Conservation (phyloP, 2,329 filamentous ascomycete genomes). For the Pyrenophora graminea region DNA sequence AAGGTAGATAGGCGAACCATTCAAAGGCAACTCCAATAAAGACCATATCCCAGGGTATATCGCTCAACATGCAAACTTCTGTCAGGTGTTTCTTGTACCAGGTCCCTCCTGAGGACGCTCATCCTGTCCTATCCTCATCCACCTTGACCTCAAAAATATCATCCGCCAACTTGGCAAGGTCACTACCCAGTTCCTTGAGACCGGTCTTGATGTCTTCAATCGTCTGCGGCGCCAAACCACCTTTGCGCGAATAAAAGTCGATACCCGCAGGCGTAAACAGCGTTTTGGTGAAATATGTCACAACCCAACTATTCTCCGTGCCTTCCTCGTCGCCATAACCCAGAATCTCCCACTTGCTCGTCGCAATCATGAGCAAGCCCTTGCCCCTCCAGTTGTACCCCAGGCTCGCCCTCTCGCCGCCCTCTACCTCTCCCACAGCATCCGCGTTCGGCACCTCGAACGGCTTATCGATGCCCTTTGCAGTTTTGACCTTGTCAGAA, state of each 20-base stretch:
- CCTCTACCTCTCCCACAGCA: background rate
- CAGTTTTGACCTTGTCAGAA: constrained; percentile 59
- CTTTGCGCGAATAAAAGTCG: constrained; percentile 73
- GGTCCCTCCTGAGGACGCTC: background rate
- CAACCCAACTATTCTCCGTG: constrained; percentile 65
- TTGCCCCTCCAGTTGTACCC: constrained; percentile 72
- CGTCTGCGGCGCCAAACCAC: constrained; percentile 61
- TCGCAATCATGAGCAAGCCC: constrained; percentile 72
- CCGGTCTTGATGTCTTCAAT: constrained; percentile 61
- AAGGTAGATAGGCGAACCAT: background rate
- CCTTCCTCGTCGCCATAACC: constrained; percentile 68
- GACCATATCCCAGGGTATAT: constrained; percentile 16
- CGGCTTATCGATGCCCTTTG: constrained; percentile 67
- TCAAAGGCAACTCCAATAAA: background rate
- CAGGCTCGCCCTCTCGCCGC: constrained; percentile 54
- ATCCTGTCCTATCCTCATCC: constrained; percentile 31
- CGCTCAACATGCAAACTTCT: background rate
- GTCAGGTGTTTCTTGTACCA: background rate
- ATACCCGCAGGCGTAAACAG: constrained; percentile 81
- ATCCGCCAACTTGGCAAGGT: constrained; percentile 58
- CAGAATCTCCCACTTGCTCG: constrained; percentile 79
- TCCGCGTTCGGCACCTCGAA: constrained; percentile 33
- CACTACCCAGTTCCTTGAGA: constrained; percentile 56
- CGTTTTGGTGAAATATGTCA: constrained; percentile 84
- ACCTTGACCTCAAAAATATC: constrained; percentile 53